Percentiles rank a stretch among this genome's conserved stretches.
Conservation (phyloP, 2,329 filamentous ascomycete species). For the Pleomassaria siparia region DNA sequence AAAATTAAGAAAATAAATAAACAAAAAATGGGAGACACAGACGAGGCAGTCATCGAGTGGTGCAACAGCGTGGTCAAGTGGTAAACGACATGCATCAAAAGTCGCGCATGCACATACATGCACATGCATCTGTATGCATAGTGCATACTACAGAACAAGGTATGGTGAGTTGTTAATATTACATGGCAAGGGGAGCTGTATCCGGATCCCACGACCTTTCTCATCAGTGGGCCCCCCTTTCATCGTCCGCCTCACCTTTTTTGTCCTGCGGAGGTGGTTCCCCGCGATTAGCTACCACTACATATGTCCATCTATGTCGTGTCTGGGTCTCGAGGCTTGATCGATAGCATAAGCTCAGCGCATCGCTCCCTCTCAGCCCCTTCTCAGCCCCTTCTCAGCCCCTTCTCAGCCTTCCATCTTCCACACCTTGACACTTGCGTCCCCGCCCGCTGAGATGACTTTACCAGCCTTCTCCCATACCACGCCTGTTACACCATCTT, state of each 20-base stretch:
- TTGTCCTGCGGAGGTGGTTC: slow-evolving; percentile 6
- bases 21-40: neutral
- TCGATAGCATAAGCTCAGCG: too few relatives aligned
- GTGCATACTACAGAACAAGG: too few relatives aligned
- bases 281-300: slow-evolving; percentile 8
- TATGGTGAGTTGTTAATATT: slow-evolving; percentile 4
- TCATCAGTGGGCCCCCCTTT: slow-evolving; percentile 11
- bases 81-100: neutral
- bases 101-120: slow-evolving; percentile 4
- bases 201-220: slow-evolving; percentile 1
- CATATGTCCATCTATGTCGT: neutral
- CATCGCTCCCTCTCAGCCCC: neutral
- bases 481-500: slow-evolving; percentile 90
- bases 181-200: slow-evolving; percentile 2
- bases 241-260: slow-evolving; percentile 15
- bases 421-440: slow-evolving; percentile 93
- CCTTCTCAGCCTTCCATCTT: slow-evolving; percentile 33
- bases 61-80: neutral
- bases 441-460: slow-evolving; percentile 78
- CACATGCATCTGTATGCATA: slow-evolving; percentile 6
- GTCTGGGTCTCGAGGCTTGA: neutral
- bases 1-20: slow-evolving; percentile 6
- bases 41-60: slow-evolving; percentile 1
- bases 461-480: slow-evolving; percentile 68
- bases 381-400: slow-evolving; percentile 4